These are phyloP conservation scores for Pichia norvegensis DNA, from an alignment of 1,139 yeast species.

Conservation along the genomic window DNA sequence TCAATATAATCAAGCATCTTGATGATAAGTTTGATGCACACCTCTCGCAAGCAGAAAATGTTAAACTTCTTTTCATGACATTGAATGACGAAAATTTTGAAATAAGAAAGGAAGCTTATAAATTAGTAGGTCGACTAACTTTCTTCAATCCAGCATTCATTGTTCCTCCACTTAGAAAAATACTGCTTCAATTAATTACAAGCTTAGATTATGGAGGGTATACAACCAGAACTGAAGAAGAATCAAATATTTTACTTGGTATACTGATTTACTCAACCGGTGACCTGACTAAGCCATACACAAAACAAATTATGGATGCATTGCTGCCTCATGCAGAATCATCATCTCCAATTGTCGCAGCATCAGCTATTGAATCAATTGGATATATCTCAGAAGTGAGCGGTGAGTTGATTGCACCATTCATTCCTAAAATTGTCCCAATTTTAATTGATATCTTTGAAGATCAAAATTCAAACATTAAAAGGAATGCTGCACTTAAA, in stretches of 20 bases:
- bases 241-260: slow-evolving; percentile 70
- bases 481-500: slow-evolving; percentile 83
- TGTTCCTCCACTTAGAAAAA: slow-evolving; percentile 83
- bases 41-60: slow-evolving; percentile 87
- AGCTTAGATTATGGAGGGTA: slow-evolving; percentile 75
- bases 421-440: slow-evolving; percentile 75
- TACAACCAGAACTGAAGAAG: slow-evolving; percentile 72
- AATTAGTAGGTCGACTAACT: slow-evolving; percentile 76
- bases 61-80: slow-evolving; percentile 76
- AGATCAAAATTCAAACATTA: slow-evolving; percentile 80
- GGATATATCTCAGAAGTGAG: slow-evolving; percentile 88
- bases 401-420: slow-evolving; percentile 74
- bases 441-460: slow-evolving; percentile 79
- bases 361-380: slow-evolving; percentile 79
- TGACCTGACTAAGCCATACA: slow-evolving; percentile 79
- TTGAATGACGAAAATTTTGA: slow-evolving; percentile 84
- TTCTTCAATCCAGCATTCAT: slow-evolving; percentile 90
- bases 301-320: slow-evolving; percentile 81
- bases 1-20: slow-evolving; percentile 67
- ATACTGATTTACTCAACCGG: slow-evolving; percentile 70
- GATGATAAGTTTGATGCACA: slow-evolving; percentile 83
- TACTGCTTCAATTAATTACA: slow-evolving; percentile 76
- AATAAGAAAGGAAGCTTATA: slow-evolving; percentile 73
- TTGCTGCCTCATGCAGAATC: slow-evolving; percentile 72
- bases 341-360: slow-evolving; percentile 63